Percentiles rank a stretch among this genome's conserved stretches.
phyloP scores from a whole-genome alignment of 2,329 filamentous ascomycete species.

The Aureobasidium sp. region DNA sequence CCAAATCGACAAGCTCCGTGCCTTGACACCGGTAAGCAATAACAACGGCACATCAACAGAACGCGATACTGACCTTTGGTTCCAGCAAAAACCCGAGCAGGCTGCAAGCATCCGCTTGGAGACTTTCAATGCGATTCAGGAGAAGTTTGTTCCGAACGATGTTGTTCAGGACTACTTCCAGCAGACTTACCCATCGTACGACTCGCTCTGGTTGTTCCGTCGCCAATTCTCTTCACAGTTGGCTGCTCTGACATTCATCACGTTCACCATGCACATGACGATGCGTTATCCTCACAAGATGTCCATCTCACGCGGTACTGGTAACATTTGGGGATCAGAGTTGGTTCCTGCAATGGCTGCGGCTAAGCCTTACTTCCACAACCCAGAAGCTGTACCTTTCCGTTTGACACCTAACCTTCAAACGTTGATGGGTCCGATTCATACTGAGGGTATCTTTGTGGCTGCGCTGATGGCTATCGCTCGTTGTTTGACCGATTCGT shows the following conservation, averaged over 20 bases:
- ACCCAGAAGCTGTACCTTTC: slow-evolving; percentile 97
- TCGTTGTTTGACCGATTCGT: slow-evolving; percentile 82
- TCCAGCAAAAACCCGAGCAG: slow-evolving; percentile 72
- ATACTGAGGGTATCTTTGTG: slow-evolving; percentile 97
- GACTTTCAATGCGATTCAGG: slow-evolving; percentile 94
- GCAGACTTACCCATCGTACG: slow-evolving; percentile 84
- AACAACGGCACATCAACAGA: not conserved
- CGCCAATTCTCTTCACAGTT: slow-evolving; percentile 97
- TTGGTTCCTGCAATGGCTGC: slow-evolving; percentile 90
- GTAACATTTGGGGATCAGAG: slow-evolving; percentile 97
- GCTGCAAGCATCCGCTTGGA: slow-evolving; percentile 65
- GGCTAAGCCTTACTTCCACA: slow-evolving; percentile 90
- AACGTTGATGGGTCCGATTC: slow-evolving; percentile 94
- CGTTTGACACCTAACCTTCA: slow-evolving; percentile 97
- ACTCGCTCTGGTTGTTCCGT: slow-evolving; percentile 99
- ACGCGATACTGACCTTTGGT: slow-evolving; percentile 7
- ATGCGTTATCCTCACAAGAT: slow-evolving; percentile 97
- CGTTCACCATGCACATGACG: slow-evolving; percentile 98
- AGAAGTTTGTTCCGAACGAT: slow-evolving; percentile 89
- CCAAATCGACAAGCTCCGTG: slow-evolving; percentile 93
- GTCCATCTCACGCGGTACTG: slow-evolving; percentile 85
- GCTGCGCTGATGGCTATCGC: slow-evolving; percentile 97
- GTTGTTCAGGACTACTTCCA: slow-evolving; percentile 93
- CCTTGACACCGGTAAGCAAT: slow-evolving; percentile 50
- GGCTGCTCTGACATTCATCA: slow-evolving; percentile 97